Evolutionary conservation across 331 rosid genomes (phyloP), one percentile per base, ranked within the genome.

Genomic region (Stylosanthes scabra): DNA sequence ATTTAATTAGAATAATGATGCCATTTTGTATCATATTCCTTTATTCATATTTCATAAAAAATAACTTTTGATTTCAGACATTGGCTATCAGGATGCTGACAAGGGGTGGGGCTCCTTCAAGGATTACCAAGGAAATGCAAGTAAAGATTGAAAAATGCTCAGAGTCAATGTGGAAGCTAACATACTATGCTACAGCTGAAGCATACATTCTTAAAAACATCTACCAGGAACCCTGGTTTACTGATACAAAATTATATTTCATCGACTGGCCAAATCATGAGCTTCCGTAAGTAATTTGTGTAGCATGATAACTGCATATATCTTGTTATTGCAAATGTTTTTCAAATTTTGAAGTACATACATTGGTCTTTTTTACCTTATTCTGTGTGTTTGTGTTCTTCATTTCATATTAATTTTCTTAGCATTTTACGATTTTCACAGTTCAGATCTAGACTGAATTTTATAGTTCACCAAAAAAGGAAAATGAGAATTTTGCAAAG

Each of bases 121-220:
- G 86, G 84, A 76, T 90, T 81, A 87, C 85, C 64, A 83, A 80
- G 74, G 86, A 85, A 79, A 86, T 84, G 63, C 82, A 15, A 66
- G 81, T 83, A 80, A 95, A 92, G 91, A 65, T 92, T 66, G 87
- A 57, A 68, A 95, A 95, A 84, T 92, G 96, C 84, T 81, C 96
- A 0, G 99, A 95, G 84, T 95, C 99, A 50, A 63, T 95, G 93
- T 95, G 99, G 99, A 92, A 95, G 89, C 79, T 95, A 46, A 67
- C 86, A n/a, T 95, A 90, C 83, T 95, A 88, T 82, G 93, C 90
- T 7, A 15, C 92, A 58, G 93, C 86, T 46, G 97, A 95, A 92
- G 87, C 71, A 5, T 90, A 74, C 75, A 78, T 92, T 82, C 87
- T 95, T 69, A 88, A 72, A 72, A 58, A 78, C 41, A 67, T 64